phyloP scores from a whole-genome alignment of 2,329 filamentous ascomycete genomes.

The Emmonsia crescens region DNA sequence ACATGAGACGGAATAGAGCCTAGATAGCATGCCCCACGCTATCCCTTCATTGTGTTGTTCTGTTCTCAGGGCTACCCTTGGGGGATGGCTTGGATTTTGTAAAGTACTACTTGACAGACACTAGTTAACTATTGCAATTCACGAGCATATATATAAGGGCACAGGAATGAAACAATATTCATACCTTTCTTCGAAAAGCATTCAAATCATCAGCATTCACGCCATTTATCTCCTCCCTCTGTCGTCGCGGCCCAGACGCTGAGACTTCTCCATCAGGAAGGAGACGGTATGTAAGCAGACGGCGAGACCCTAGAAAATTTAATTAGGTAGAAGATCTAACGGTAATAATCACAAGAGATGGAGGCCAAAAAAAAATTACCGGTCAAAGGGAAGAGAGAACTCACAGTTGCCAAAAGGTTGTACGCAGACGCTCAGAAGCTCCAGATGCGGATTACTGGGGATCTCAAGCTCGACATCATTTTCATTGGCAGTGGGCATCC shows the following conservation, averaged over 20 bases:
- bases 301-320: slow-evolving; percentile 60
- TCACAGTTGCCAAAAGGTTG: slow-evolving; percentile 85
- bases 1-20: not conserved
- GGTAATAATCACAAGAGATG: not conserved
- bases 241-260: slow-evolving; percentile 24
- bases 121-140: not conserved
- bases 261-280: slow-evolving; percentile 46
- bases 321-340: not conserved
- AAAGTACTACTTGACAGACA: slow-evolving; percentile 1
- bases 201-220: slow-evolving; percentile 56
- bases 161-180: not conserved
- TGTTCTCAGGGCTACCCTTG: not conserved
- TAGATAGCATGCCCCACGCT: not conserved
- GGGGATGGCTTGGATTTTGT: not conserved
- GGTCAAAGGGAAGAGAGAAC: slow-evolving; percentile 15
- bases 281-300: slow-evolving; percentile 75
- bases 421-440: slow-evolving; percentile 63
- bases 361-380: not conserved
- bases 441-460: slow-evolving; percentile 64
- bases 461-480: slow-evolving; percentile 65
- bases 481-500: slow-evolving; percentile 89
- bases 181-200: slow-evolving; percentile 48
- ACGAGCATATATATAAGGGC: not conserved
- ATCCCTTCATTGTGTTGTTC: not conserved
- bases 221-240: slow-evolving; percentile 27